These are phyloP conservation scores for Iris pallida DNA, from an alignment of 116 monocot species.

Conservation along the genomic window DNA sequence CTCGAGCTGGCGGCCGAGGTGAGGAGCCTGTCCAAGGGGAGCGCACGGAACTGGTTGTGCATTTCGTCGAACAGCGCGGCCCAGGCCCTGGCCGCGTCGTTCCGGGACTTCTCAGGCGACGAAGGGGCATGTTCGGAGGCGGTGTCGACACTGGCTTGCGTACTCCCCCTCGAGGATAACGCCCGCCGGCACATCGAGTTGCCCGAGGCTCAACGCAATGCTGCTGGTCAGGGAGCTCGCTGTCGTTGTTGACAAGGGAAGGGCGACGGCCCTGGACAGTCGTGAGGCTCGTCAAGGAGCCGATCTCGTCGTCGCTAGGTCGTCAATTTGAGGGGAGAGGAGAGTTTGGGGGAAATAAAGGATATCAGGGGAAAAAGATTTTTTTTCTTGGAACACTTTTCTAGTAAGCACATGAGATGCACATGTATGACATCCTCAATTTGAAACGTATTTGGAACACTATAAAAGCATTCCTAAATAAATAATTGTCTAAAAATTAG, in stretches of 20 bases:
- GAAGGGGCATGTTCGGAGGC: constrained; percentile 7
- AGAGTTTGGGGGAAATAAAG: too few relatives aligned
- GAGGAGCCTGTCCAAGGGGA: constrained; percentile 24
- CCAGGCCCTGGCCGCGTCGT: constrained; percentile 16
- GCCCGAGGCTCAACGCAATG: constrained; percentile 3
- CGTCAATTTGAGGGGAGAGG: too few relatives aligned
- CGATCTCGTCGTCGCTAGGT: constrained; percentile 3
- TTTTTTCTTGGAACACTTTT: too few relatives aligned
- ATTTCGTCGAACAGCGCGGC: constrained; percentile 18
- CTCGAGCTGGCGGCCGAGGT: constrained; percentile 17
- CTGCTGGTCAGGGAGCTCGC: constrained; percentile 3
- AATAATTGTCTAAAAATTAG: too few relatives aligned
- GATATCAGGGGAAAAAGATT: too few relatives aligned
- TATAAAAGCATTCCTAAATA: too few relatives aligned
- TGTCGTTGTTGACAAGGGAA: not conserved
- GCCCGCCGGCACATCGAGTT: constrained; percentile 7
- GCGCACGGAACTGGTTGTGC: constrained; percentile 38
- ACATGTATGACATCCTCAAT: too few relatives aligned
- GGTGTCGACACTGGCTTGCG: constrained; percentile 23
- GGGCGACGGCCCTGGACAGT: not conserved
- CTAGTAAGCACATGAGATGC: too few relatives aligned
- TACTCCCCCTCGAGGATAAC: constrained; percentile 35
- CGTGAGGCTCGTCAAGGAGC: not conserved
- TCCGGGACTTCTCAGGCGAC: constrained; percentile 1
- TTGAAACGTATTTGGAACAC: too few relatives aligned